Evolutionary conservation across 163 green algal genomes (phyloP).

Genomic region (Chlamydomonas reinhardtii): DNA sequence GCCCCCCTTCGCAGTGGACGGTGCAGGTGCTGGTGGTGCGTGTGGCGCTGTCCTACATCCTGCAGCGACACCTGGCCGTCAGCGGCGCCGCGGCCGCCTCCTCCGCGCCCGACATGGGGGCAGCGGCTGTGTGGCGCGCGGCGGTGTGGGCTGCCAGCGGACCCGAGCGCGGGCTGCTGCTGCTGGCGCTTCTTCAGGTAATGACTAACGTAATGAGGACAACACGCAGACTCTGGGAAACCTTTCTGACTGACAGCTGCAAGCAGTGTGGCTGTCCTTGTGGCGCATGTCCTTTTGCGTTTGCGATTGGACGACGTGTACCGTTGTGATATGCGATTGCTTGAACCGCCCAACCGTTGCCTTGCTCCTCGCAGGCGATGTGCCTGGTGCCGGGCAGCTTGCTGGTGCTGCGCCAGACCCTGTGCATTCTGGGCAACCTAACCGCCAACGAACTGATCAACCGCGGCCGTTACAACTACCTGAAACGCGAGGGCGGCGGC

Average conservation of each 20-base stretch:
- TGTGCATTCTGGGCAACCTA: conserved; percentile 75
- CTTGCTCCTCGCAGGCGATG: not conserved
- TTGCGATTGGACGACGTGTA: no score
- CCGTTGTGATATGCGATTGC: no score
- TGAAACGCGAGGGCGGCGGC: conserved; percentile 57
- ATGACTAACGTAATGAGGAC: no score
- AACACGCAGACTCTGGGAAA: no score
- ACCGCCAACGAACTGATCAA: conserved; percentile 86
- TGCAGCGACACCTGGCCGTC: conserved; percentile 33
- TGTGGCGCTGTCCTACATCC: conserved; percentile 29
- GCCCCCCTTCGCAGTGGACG: conserved; percentile 9
- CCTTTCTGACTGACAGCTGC: no score
- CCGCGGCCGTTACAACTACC: conserved; percentile 70
- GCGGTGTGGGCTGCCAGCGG: conserved; percentile 5
- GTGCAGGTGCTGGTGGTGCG: conserved; percentile 37
- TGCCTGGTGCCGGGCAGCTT: conserved; percentile 46
- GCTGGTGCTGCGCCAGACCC: conserved; percentile 57
- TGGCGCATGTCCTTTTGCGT: no score
- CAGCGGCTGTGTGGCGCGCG: conserved; percentile 14
- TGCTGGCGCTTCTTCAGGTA: conserved; percentile 47
- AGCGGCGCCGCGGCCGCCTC: not conserved
- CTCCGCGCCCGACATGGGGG: not conserved
- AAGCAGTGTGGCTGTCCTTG: no score
- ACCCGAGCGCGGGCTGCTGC: conserved; percentile 28
- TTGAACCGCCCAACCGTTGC: not conserved